phyloP scores from a whole-genome alignment of 179 eudicot genomes.

The Corrigiola litoralis region DNA sequence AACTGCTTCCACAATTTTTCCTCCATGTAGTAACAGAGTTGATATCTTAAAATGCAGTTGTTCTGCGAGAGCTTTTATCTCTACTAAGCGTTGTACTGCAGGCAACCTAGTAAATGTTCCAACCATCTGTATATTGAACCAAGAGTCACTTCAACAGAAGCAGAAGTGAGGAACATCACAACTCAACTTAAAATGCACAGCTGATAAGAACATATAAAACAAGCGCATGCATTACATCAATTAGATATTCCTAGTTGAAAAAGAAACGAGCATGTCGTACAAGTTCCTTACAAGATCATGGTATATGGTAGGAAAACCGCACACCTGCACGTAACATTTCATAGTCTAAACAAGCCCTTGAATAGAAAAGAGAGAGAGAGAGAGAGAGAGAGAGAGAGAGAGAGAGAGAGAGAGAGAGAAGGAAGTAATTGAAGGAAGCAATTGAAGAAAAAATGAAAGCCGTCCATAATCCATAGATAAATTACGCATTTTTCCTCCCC shows the following conservation, averaged over 20 bases:
- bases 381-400: too few relatives aligned
- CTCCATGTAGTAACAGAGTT: slow-evolving; percentile 86
- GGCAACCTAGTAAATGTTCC: slow-evolving; percentile 91
- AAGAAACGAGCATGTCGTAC: neutral
- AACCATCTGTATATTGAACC: slow-evolving; percentile 65
- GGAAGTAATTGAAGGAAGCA: too few relatives aligned
- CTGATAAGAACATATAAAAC: neutral
- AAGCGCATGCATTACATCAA: slow-evolving; percentile 1
- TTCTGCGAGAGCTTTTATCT: slow-evolving; percentile 92
- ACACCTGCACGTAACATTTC: too few relatives aligned
- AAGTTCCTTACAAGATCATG: neutral
- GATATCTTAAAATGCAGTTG: slow-evolving; percentile 90
- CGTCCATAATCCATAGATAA: too few relatives aligned
- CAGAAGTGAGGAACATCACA: slow-evolving; percentile 16
- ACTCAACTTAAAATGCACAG: slow-evolving; percentile 1
- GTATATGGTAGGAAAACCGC: too few relatives aligned
- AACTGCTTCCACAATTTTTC: slow-evolving; percentile 82
- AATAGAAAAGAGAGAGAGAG: too few relatives aligned
- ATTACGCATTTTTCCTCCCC: too few relatives aligned
- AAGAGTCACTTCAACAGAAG: slow-evolving; percentile 21
- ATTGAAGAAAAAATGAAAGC: too few relatives aligned
- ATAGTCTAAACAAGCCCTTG: too few relatives aligned
- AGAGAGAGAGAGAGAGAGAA: too few relatives aligned
- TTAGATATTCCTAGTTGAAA: neutral
- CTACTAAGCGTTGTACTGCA: slow-evolving; percentile 78